phyloP scores from a whole-genome alignment of 306 rosid genomes.

The Dicorynia guianensis region DNA sequence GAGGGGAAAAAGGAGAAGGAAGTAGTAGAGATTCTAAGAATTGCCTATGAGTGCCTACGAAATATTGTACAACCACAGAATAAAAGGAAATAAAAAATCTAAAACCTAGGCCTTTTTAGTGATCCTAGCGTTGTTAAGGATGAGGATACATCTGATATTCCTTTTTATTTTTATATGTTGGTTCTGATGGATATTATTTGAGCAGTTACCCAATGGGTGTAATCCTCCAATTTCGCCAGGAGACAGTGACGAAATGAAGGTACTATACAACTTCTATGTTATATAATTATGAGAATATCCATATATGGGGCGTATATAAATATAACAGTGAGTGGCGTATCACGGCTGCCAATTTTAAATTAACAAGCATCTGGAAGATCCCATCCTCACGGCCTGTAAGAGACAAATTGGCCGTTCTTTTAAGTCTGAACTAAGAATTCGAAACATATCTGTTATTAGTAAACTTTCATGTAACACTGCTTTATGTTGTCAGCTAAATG shows the following conservation, averaged over 20 bases:
- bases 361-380: neutral
- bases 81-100: constrained; percentile 9
- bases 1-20: neutral
- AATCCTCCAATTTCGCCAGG: constrained; percentile 75
- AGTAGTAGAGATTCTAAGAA: constrained; percentile 29
- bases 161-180: constrained; percentile 29
- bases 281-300: neutral
- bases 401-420: constrained; percentile 23
- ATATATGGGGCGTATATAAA: neutral
- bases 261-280: constrained; percentile 42
- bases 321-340: neutral
- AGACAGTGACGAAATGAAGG: constrained; percentile 81
- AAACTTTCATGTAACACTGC: constrained; percentile 10
- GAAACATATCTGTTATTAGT: constrained; percentile 8
- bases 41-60: neutral
- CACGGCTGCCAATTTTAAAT: neutral
- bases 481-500: constrained; percentile 27
- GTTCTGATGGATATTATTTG: constrained; percentile 44
- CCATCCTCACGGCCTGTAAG: neutral
- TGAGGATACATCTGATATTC: constrained; percentile 8
- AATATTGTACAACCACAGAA: neutral
- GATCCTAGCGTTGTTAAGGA: constrained; percentile 36
- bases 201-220: constrained; percentile 54
- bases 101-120: neutral
- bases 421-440: constrained; percentile 6